phyloP scores from a whole-genome alignment of 352 stramenopile genomes.

The Phytophthora europaea region DNA sequence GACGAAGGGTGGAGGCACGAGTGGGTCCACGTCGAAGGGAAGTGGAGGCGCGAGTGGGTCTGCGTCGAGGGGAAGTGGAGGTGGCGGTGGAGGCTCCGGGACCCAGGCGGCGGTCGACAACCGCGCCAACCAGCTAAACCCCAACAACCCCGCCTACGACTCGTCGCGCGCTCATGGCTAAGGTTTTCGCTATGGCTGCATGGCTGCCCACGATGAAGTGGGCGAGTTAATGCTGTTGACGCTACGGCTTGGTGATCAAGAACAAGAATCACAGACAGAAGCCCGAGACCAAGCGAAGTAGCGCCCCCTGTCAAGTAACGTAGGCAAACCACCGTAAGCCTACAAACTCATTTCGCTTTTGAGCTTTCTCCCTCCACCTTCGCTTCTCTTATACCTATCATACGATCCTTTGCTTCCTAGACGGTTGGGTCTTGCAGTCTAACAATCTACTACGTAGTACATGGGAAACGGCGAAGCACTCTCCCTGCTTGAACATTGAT shows the following conservation, averaged over 20 bases:
- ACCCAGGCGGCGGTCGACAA: conserved; percentile 42
- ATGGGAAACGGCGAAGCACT: not conserved
- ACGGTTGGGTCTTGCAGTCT: not conserved
- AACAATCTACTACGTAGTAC: not conserved
- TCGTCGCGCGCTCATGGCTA: conserved; percentile 34
- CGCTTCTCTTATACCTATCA: too few species aligned
- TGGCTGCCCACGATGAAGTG: conserved; percentile 1
- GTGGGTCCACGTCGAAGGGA: conserved; percentile 8
- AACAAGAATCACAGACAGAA: not conserved
- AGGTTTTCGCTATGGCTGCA: not conserved
- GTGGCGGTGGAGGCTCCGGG: conserved; percentile 1
- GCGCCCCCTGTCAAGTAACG: not conserved
- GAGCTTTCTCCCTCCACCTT: not conserved
- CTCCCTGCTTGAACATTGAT: conserved; percentile 1
- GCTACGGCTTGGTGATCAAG: not conserved
- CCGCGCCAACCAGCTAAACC: conserved; percentile 51
- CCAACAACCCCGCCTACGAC: conserved; percentile 49
- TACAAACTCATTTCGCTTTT: not conserved
- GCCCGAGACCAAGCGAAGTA: not conserved
- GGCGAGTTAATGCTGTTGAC: not conserved
- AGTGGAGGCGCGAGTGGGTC: conserved; percentile 2
- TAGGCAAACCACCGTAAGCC: not conserved
- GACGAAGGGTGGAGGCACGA: conserved; percentile 20
- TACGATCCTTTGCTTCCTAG: not conserved
- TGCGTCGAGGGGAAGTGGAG: conserved; percentile 5